phyloP scores from a whole-genome alignment of 345 rosid genomes.

The Hibiscus tridactylites region DNA sequence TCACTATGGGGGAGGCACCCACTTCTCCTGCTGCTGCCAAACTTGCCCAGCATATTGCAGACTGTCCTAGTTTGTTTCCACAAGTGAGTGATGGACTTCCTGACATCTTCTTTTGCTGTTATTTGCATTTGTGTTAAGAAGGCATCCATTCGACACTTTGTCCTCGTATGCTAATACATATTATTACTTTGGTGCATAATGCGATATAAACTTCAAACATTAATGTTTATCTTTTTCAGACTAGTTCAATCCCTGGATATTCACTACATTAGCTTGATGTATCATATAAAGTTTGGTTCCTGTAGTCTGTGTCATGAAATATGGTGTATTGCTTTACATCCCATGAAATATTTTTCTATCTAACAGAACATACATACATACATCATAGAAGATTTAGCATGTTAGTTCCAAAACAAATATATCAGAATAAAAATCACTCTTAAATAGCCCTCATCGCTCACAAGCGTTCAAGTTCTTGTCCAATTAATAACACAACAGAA shows the following conservation, averaged over 20 bases:
- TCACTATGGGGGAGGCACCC: slow-evolving; percentile 87
- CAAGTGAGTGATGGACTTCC: slow-evolving; percentile 43
- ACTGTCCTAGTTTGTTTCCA: slow-evolving; percentile 90
- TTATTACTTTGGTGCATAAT: background rate
- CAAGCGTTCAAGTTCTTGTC: no score
- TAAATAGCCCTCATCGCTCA: no score
- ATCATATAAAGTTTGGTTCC: background rate
- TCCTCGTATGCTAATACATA: background rate
- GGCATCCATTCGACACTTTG: background rate
- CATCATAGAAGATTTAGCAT: background rate
- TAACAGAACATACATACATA: background rate
- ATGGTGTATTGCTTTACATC: background rate
- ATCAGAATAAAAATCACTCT: no score
- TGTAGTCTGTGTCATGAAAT: background rate
- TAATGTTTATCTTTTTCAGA: background rate
- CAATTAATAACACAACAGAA: no score
- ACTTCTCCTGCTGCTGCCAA: slow-evolving; percentile 58
- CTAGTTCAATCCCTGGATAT: background rate
- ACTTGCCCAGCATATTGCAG: slow-evolving; percentile 80
- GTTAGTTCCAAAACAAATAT: no score
- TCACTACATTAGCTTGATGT: background rate
- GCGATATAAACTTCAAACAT: background rate
- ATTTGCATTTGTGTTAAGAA: background rate
- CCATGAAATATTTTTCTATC: background rate
- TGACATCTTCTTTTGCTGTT: background rate